Evolutionary conservation across 768 basidiomycete species (phyloP), one percentile per base, ranked within the genome.

Genomic region (Leccinum subgranulosum): DNA sequence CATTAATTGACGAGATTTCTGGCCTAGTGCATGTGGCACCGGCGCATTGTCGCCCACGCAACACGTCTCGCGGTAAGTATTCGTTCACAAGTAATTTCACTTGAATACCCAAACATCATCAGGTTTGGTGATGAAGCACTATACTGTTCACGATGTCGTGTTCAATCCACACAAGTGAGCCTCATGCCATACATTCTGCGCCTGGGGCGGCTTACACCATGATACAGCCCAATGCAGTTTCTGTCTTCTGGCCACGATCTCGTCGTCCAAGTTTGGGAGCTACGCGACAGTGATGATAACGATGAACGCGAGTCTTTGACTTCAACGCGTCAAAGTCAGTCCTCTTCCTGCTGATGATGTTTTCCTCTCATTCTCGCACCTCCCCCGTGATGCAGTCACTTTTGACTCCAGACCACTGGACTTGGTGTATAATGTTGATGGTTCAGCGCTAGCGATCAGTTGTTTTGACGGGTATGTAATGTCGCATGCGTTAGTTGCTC

Each of bases 91-190:
- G 1, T 10, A 19, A 49, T 21, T 27, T n/a, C 15, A 29, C 12
- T 12, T 15, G 53, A 23, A 17, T 43, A 23, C 29, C 33, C 45
- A 54, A 33, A 33, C 7, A 6, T 29, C 45, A 19, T 19, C 41
- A 66, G 69, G 61, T 43, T 59, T 55, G 34, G 56, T 58, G 9
- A 70, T 53, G 17, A 84, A 82, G 60, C 74, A 84, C 58, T 85
- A 84, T 57, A 74, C 80, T 1, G 77, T 87, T 0, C 77, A 79
- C 50, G 83, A 85, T 56, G 73, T 85, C 39, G 79, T 79, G 21
- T 82, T 84, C 56, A 78, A 83, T 63, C 82, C 84, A 1, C 62
- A 56, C 57, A 74, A 77, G 83, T 81, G 64, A 56, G 73, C 51
- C 48, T 5, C 39, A n/a, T 51, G 15, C 7, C 7, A 21, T 21